Evolutionary conservation across 1,284 basidiomycete species (phyloP).

Genomic region (Gomphus bonarii): DNA sequence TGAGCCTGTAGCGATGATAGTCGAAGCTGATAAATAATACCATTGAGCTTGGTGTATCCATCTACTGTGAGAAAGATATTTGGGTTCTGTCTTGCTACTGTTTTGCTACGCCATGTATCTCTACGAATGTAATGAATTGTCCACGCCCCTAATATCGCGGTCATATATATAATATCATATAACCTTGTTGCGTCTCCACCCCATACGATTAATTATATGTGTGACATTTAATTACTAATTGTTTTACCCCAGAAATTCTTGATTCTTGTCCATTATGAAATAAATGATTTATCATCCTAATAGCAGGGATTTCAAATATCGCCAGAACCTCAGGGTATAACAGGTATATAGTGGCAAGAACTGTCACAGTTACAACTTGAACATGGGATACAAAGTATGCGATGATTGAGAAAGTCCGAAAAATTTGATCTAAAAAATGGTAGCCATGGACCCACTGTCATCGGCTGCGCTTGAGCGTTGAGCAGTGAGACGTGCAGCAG

Average conservation of each 20-base stretch:
- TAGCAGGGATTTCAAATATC: neutral
- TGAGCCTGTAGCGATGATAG: neutral
- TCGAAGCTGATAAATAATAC: neutral
- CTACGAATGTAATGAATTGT: neutral
- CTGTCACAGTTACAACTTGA: neutral
- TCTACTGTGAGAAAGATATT: neutral
- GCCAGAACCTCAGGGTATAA: neutral
- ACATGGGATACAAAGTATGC: neutral
- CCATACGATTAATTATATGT: too few species aligned
- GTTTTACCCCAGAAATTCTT: too few species aligned
- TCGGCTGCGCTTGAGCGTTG: constrained; percentile 24
- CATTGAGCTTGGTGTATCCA: neutral
- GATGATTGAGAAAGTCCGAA: neutral
- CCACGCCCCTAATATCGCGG: neutral
- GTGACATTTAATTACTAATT: too few species aligned
- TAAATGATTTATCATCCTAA: too few species aligned
- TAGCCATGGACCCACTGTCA: constrained; percentile 43
- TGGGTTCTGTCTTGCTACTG: neutral
- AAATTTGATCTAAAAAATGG: constrained; percentile 43
- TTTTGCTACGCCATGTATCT: neutral
- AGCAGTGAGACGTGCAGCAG: constrained; percentile 20
- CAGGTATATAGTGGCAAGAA: neutral
- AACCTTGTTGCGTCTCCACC: too few species aligned
- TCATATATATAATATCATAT: neutral
- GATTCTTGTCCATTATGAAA: too few species aligned